phyloP scores from a whole-genome alignment of 768 basidiomycete genomes.

The Tylopilus rubrobrunneus region DNA sequence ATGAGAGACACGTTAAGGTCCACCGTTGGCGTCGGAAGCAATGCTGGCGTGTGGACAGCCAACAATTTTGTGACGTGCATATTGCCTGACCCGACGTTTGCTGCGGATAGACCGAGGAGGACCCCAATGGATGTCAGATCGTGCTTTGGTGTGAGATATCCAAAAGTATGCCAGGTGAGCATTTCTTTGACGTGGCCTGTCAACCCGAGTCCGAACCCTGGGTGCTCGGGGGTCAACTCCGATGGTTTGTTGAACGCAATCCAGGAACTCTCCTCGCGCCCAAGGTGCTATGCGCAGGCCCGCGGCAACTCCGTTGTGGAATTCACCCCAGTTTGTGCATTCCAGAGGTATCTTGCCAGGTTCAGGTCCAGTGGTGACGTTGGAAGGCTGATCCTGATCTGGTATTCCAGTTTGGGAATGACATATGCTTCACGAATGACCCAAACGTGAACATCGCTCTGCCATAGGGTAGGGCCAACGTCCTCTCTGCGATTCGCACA shows the following conservation, averaged over 20 bases:
- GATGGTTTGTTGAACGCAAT: conserved; percentile 93
- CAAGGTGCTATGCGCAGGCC: conserved; percentile 79
- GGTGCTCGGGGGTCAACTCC: conserved; percentile 88
- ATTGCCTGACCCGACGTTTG: conserved; percentile 82
- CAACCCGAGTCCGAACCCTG: conserved; percentile 94
- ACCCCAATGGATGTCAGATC: conserved; percentile 93
- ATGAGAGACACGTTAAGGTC: conserved; percentile 88
- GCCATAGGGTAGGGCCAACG: conserved; percentile 86
- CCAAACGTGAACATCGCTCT: conserved; percentile 91
- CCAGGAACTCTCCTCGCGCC: conserved; percentile 84
- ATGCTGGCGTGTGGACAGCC: conserved; percentile 88
- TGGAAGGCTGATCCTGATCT: conserved; percentile 73
- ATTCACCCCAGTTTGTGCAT: conserved; percentile 87
- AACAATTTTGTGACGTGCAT: conserved; percentile 86
- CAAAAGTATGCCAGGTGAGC: conserved; percentile 93
- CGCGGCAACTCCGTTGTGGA: conserved; percentile 95
- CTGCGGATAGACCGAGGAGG: conserved; percentile 88
- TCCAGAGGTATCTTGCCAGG: conserved; percentile 71
- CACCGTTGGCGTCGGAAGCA: conserved; percentile 81
- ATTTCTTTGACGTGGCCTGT: conserved; percentile 88
- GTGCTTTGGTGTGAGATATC: conserved; percentile 93
- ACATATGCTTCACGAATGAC: conserved; percentile 75
- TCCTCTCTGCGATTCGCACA: conserved; percentile 77
- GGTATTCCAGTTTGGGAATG: conserved; percentile 77
- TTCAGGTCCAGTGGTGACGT: conserved; percentile 61